Conservation (phyloP, 306 rosid genomes). For the Luffa aegyptiaca region DNA sequence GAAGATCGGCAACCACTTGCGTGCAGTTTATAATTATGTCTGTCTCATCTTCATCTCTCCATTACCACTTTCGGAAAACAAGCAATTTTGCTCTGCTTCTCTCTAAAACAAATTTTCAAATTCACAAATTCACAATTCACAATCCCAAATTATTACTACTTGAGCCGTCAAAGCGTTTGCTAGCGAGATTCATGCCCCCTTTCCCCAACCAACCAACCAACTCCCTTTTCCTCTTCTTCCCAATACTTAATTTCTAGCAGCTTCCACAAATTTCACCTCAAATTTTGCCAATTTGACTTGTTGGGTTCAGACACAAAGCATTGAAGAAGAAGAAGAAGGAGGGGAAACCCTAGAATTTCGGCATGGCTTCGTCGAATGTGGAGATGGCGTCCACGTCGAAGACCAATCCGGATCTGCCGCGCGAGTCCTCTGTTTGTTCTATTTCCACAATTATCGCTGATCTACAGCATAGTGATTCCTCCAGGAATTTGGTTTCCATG, state of each 20-base stretch:
- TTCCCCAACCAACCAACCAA: neutral
- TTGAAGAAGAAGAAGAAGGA: no score
- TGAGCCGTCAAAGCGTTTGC: neutral
- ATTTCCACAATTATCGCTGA: constrained; percentile 43
- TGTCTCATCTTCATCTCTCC: neutral
- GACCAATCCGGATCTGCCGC: constrained; percentile 76
- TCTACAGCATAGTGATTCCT: constrained; percentile 25
- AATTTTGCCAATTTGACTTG: neutral
- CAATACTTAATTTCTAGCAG: neutral
- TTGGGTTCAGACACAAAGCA: neutral
- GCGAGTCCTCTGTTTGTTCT: constrained; percentile 51
- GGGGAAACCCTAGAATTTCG: constrained; percentile 22
- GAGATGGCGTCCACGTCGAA: constrained; percentile 35
- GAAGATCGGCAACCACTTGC: neutral
- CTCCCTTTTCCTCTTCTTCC: neutral
- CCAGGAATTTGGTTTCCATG: constrained; percentile 22
- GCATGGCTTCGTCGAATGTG: constrained; percentile 77
- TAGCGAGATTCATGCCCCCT: neutral
- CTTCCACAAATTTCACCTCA: neutral
- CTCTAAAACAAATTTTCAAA: neutral
- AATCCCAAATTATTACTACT: neutral
- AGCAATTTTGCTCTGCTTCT: neutral
- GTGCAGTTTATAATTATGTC: neutral
- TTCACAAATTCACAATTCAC: no score
- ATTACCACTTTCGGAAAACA: neutral